Evolutionary conservation across 306 rosid genomes (phyloP), one percentile per base, ranked within the genome.

Genomic region (Trifolium fragiferum): DNA sequence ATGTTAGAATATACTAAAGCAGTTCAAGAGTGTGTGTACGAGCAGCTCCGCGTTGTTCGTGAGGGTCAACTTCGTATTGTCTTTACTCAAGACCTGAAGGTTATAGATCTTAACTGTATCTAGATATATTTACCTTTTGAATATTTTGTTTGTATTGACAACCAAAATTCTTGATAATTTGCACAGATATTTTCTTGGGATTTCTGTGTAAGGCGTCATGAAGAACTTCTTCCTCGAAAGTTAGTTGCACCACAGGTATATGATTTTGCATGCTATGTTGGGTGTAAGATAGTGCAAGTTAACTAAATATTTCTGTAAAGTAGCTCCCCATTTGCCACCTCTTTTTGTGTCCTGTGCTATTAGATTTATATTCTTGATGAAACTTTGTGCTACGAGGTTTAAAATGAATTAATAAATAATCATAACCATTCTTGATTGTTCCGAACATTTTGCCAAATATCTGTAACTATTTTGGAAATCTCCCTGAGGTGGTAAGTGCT

Each of bases 171-270:
- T 3, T 62, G 32, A 64, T 37, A 65, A 7, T 81, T 35, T 70
- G 38, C 82, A 86, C 87, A 95, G 99, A 95, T 95, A 54, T 78
- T 89, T 66, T 84, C 93, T 58, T 95, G 99, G 99, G 98, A 92
- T 70, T 95, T 95, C 70, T 95, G 99, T 84, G 99, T 95, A 8
- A 85, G 88, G 64, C 93, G 91, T 64, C 98, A 95, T 73, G 99
- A 95, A 90, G 98, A 92, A 79, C 99, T 95, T 85, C 92, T 95
- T 76, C 96, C 97, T 66, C 90, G 99, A 70, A 90, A 93, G 83
- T 73, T 87, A 85, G 96, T 95, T 85, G 92, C 96, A 21, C 98
- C 98, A 21, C 99, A 90, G 99, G 99, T 95, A 89, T 95, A 86
- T 78, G 70, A 51, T 38, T 82, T 16, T 80, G 46, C 62, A 33